Percentiles rank a stretch among this genome's conserved stretches.
phyloP scores from a whole-genome alignment of 2,329 filamentous ascomycete genomes.

The Aspergillus fischeri region DNA sequence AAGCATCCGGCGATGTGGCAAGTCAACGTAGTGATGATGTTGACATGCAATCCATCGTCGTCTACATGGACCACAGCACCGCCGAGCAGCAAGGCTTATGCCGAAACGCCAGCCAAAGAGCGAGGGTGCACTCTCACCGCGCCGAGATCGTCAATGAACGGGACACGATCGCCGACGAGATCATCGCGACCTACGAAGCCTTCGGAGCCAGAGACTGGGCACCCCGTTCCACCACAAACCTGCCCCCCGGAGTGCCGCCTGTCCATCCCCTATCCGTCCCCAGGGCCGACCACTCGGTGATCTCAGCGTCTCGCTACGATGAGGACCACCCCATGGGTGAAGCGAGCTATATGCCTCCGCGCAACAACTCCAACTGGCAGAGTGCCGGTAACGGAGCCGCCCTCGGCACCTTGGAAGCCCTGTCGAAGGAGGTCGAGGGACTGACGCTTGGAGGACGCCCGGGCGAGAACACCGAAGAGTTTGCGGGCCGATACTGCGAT shows the following conservation, averaged over 20 bases:
- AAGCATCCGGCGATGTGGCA: background rate
- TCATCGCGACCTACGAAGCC: background rate
- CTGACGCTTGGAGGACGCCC: background rate
- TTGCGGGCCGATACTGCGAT: conserved; percentile 3
- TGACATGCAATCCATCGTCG: background rate
- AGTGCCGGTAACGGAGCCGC: background rate
- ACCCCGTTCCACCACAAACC: background rate
- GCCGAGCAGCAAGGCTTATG: background rate
- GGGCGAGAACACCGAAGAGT: background rate
- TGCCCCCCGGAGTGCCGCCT: background rate
- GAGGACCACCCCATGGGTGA: background rate
- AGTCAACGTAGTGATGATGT: background rate
- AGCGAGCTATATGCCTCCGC: background rate
- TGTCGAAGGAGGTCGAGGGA: background rate
- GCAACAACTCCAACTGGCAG: conserved; percentile 2
- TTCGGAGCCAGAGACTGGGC: background rate
- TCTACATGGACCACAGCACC: conserved; percentile 1
- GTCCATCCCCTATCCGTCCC: background rate
- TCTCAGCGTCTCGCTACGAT: background rate
- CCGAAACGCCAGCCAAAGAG: background rate
- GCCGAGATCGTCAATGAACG: background rate
- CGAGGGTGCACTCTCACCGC: background rate
- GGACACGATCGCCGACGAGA: background rate
- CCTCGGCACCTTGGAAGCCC: background rate
- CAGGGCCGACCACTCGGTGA: background rate